phyloP scores from a whole-genome alignment of 176 grass and related monocot species.

The Metroxylon sagu region DNA sequence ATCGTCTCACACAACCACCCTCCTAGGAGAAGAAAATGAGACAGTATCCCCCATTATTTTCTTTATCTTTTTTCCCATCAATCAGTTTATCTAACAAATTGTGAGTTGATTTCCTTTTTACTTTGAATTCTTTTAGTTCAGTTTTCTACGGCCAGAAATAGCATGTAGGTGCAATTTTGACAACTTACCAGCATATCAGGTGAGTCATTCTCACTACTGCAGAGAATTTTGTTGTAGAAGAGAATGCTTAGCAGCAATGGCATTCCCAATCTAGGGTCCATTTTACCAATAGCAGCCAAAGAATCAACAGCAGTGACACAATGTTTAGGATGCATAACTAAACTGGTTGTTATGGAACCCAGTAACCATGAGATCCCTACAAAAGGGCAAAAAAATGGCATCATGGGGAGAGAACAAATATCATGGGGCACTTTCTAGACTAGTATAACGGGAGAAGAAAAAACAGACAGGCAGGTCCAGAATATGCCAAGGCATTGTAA shows the following conservation, averaged over 20 bases:
- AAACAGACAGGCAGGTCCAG: too few species aligned
- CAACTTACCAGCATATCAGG: slow-evolving; percentile 54
- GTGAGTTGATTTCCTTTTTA: neutral
- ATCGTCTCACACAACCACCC: too few species aligned
- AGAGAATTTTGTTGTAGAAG: slow-evolving; percentile 70
- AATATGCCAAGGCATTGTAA: too few species aligned
- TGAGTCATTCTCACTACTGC: slow-evolving; percentile 24
- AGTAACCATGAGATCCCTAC: slow-evolving; percentile 62
- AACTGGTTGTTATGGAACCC: slow-evolving; percentile 45
- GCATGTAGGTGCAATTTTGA: slow-evolving; percentile 16
- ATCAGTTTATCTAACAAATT: too few species aligned
- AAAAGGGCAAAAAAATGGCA: slow-evolving; percentile 17
- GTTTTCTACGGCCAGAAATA: slow-evolving; percentile 18
- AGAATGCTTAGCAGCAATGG: slow-evolving; percentile 62
- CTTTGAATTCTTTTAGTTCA: slow-evolving; percentile 11
- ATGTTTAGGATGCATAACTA: slow-evolving; percentile 62
- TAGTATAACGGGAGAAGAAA: too few species aligned
- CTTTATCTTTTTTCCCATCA: too few species aligned
- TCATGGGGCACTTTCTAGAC: too few species aligned
- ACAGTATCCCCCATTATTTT: too few species aligned
- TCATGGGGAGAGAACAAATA: slow-evolving; percentile 10
- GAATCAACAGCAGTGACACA: slow-evolving; percentile 60
- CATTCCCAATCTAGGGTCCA: slow-evolving; percentile 60
- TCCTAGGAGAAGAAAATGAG: too few species aligned
- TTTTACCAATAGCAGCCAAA: slow-evolving; percentile 58